Base-by-base conservation (phyloP, 1,284 basidiomycete genomes). In the Papiliotrema flavescens region DNA sequence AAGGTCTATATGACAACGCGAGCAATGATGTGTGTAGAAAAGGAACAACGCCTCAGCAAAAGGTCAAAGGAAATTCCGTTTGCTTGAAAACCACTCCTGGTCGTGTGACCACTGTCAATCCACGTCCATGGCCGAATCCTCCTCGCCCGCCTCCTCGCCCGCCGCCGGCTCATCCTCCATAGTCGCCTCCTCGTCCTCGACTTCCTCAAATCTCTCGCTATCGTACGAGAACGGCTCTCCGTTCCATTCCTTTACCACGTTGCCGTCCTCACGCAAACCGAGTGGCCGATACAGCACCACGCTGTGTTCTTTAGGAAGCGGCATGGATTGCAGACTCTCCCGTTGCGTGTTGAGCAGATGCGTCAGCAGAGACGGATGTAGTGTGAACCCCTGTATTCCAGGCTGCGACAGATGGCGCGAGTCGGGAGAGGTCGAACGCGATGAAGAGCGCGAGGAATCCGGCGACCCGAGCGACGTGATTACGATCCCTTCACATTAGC, bases 291-390 rank as follows among this genome's bases (percentile, higher is more conserved):
- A 75, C 15, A 73, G 56, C 1, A 73, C 61, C 7, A 75, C 45
- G 2, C 65, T 65, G 23, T 56, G 63, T 20, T 69, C 63, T n/a
- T n/a, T 13, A 6, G 48, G 23, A 8, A 45, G 28, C 4, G 51
- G 41, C 15, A 45, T 14, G 13, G 40, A 37, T 40, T 26, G 37
- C 34, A 56, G 15, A 26, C 54, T 45, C 23, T 69, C 59, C 11
- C 67, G 58, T 41, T 69, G 69, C 1, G 64, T 50, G n/a, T 65
- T 64, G 40, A 75, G 54, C 9, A 75, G 62, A 51, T 72, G 71
- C 2, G 73, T 75, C 23, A 75, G 63, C 11, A 75, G 63, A 2
- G 70, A 73, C 2, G 73, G 73, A 17, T 66, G 69, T 14, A 75
- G 59, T 6, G 68, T 75, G 59, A 75, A 75, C 0, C 73, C 73